Evolutionary conservation across 140 eudicot genomes (phyloP).

Genomic region (Erigeron philadelphicus): DNA sequence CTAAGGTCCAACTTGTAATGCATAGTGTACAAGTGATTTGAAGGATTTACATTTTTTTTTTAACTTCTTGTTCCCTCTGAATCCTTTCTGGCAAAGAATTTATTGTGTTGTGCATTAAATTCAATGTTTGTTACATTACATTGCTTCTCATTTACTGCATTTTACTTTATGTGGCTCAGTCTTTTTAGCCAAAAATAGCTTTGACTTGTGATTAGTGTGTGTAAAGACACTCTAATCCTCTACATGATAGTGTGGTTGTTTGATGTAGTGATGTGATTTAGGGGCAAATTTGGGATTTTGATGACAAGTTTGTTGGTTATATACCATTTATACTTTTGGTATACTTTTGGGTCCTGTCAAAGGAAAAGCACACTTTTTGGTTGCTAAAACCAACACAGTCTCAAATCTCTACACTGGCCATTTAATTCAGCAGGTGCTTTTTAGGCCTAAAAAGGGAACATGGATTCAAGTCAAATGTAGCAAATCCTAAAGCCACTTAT

Average conservation of each 20-base stretch:
- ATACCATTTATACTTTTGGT: slow-evolving; percentile 13
- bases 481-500: slow-evolving; percentile 30
- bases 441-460: slow-evolving; percentile 28
- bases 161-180: slow-evolving; percentile 33
- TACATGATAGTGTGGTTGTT: neutral
- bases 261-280: slow-evolving; percentile 14
- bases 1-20: slow-evolving; percentile 35
- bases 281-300: slow-evolving; percentile 31
- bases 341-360: slow-evolving; percentile 31
- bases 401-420: slow-evolving; percentile 29
- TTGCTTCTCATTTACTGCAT: slow-evolving; percentile 31
- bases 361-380: slow-evolving; percentile 32
- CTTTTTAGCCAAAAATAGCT: slow-evolving; percentile 29
- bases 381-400: slow-evolving; percentile 33
- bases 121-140: slow-evolving; percentile 25
- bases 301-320: slow-evolving; percentile 11
- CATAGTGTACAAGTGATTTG: slow-evolving; percentile 37
- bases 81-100: slow-evolving; percentile 36
- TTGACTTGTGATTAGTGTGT: slow-evolving; percentile 25
- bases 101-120: slow-evolving; percentile 39
- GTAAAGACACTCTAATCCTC: slow-evolving; percentile 30
- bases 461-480: slow-evolving; percentile 35
- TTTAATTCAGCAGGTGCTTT: slow-evolving; percentile 39
- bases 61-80: slow-evolving; percentile 39
- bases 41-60: slow-evolving; percentile 24